Evolutionary conservation across 352 stramenopile genomes (phyloP), one percentile per base, ranked within the genome.

Genomic region (Phytophthora capsici): DNA sequence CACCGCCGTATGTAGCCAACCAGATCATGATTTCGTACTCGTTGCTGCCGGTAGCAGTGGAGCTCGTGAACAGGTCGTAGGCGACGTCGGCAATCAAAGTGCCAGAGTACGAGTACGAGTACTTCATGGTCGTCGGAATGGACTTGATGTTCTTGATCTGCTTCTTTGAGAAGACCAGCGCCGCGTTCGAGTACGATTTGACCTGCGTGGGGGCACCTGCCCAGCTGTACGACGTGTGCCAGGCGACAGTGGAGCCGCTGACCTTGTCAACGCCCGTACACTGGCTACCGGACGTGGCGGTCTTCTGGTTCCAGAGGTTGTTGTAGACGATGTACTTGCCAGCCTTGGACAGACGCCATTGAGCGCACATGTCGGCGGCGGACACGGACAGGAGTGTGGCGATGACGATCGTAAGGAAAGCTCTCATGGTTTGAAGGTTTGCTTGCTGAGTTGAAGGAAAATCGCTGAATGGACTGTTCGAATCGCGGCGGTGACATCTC

Each of bases 311-410:
- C 72, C 72, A 77, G n/a, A 75, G 57, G 38, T 77, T 66, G 61
- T 80, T 80, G 68, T 80, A 77, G 17, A 78, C 26, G 57, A 77
- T 70, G 61, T 71, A 81, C 41, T 71, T 71, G 54, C 54, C 65
- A 13, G 57, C 49, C 34, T 60, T 73, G 8, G 47, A 46, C 16
- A 63, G 46, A 37, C 53, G 65, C 69, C 69, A 78, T 44, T 64
- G 57, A 30, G 34, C 26, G 32, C 50, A 67, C 30, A 56, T 48
- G 23, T 68, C 59, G 34, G 59, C 59, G 5, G 51, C 5, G 20
- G 60, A 68, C 34, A 68, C 52, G 17, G 59, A 56, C 41, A 67
- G 51, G 32, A 67, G 54, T 5, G 41, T 41, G 23, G 59, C 36
- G 44, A 66, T 30, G 40, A 66, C 19, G 38, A 68, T 4, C 0